A percentile compares a stretch with the other conserved stretches of the same genome.
Conservation (phyloP, 208 protist species). For the Trichomonas vaginalis region DNA sequence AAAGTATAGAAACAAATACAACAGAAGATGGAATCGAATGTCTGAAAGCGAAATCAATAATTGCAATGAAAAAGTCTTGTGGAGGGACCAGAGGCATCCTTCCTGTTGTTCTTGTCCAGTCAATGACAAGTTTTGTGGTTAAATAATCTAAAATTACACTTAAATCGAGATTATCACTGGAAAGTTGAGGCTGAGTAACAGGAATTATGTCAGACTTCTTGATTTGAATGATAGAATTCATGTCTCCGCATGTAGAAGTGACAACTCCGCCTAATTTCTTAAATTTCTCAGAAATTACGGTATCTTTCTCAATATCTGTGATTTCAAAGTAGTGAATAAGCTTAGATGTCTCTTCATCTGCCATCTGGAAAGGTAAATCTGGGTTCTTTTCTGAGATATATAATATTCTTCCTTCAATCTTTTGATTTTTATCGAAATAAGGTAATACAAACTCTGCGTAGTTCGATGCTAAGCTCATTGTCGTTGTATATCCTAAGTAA, state of each 20-base stretch:
- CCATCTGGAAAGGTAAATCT: background rate
- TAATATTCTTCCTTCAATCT: background rate
- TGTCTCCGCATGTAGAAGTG: background rate
- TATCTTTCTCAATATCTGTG: background rate
- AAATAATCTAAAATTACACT: background rate
- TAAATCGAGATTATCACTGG: background rate
- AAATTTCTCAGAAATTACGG: background rate
- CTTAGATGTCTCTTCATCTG: background rate
- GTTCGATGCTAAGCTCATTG: background rate
- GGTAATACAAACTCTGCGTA: background rate
- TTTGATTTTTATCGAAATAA: background rate
- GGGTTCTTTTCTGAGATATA: background rate
- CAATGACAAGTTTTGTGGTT: background rate
- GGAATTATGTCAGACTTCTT: background rate
- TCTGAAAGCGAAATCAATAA: background rate
- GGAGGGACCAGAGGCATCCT: background rate
- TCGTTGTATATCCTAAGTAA: background rate
- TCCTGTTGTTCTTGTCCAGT: background rate
- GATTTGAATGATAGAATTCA: background rate
- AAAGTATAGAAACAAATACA: background rate
- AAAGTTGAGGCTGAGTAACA: background rate
- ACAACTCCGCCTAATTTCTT: background rate
- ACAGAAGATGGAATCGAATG: background rate
- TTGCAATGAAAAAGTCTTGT: background rate
- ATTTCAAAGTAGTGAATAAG: background rate